A percentile compares a stretch with the other conserved stretches of the same genome.
phyloP scores from a whole-genome alignment of 116 monocot genomes.

The Phalaenopsis hybrid region DNA sequence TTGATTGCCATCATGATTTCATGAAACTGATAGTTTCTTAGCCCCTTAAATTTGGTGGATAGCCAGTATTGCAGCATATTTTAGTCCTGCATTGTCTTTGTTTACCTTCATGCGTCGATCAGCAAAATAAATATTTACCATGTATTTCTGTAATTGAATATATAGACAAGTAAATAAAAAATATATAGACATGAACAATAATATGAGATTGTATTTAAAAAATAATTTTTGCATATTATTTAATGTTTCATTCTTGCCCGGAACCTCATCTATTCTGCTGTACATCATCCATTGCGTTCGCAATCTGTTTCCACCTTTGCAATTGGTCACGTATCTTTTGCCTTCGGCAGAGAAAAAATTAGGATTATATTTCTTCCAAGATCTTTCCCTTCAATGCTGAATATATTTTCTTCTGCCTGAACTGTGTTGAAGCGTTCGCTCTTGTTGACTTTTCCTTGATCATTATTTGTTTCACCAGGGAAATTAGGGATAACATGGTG shows the following conservation, averaged over 20 bases:
- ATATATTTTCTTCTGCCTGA: not conserved
- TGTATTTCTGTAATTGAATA: not conserved
- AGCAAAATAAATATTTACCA: not conserved
- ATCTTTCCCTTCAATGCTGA: not conserved
- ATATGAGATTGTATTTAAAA: not conserved
- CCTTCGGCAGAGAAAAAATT: not conserved
- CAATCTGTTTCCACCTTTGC: not conserved
- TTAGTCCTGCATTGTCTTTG: not conserved
- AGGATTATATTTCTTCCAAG: not conserved
- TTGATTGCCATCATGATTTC: not conserved
- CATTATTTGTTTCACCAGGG: too few relatives aligned
- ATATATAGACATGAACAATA: not conserved
- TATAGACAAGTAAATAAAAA: not conserved
- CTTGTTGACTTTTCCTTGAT: too few relatives aligned
- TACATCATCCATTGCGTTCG: not conserved
- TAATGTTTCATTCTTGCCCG: not conserved
- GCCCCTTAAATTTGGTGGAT: not conserved
- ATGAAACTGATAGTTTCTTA: not conserved
- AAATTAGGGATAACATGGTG: too few relatives aligned
- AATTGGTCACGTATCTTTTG: not conserved
- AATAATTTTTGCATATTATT: not conserved
- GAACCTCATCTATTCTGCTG: not conserved
- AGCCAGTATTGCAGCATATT: not conserved
- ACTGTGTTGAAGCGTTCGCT: too few relatives aligned
- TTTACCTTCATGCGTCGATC: not conserved